Percentiles rank a stretch among this genome's conserved stretches.
Evolutionary conservation across 1,284 basidiomycete species (phyloP).

Genomic region (Inonotus hispidus): DNA sequence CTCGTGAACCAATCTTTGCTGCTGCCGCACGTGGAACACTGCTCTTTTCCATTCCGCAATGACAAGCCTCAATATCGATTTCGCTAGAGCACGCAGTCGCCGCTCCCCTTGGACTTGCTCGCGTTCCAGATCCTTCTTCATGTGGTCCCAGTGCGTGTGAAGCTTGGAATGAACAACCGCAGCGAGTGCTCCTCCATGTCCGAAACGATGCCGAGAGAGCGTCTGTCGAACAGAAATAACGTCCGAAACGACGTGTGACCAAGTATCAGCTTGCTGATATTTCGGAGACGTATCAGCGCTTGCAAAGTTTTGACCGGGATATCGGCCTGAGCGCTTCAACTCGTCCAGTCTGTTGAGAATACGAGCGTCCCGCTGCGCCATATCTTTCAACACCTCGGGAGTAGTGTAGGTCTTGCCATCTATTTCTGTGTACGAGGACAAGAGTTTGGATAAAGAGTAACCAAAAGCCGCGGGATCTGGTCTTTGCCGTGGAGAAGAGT

Average conservation of each 20-base stretch:
- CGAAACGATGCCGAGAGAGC: conserved; percentile 11
- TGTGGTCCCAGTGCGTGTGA: conserved; percentile 70
- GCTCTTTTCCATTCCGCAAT: conserved; percentile 86
- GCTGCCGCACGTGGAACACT: conserved; percentile 74
- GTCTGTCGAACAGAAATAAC: conserved; percentile 7
- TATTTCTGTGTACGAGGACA: conserved; percentile 56
- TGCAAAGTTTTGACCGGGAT: conserved; percentile 21
- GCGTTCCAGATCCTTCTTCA: conserved; percentile 50
- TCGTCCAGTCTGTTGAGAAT: conserved; percentile 49
- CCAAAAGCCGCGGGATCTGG: conserved; percentile 48
- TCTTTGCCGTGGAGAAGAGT: conserved; percentile 64
- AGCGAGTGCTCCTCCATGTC: conserved; percentile 6
- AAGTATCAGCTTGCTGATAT: conserved; percentile 32
- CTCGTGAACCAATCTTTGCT: conserved; percentile 51
- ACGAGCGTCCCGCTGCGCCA: conserved; percentile 44
- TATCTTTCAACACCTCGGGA: conserved; percentile 36
- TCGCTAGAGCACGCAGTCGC: conserved; percentile 62
- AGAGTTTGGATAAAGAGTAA: conserved; percentile 47
- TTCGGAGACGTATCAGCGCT: neutral
- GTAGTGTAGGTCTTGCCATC: conserved; percentile 46
- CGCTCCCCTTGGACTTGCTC: conserved; percentile 63
- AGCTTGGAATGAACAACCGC: conserved; percentile 4
- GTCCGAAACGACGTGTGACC: conserved; percentile 45
- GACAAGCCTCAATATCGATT: conserved; percentile 66
- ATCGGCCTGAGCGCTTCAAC: conserved; percentile 32